Conservation (phyloP, 345 rosid species). For the Syzygium oleosum region DNA sequence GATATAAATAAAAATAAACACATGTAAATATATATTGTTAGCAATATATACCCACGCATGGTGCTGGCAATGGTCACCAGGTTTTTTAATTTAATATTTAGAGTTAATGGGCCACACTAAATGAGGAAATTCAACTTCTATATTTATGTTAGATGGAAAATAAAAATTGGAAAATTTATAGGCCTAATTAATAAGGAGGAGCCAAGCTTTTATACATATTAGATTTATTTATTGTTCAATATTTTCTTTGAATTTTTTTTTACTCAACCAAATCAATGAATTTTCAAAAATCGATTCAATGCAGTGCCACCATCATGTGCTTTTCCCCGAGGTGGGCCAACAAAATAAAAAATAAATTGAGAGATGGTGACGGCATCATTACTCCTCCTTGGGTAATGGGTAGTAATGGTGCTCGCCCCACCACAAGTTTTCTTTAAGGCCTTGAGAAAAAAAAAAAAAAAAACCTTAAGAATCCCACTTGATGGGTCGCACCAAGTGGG, state of each 20-base stretch:
- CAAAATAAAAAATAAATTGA: not conserved
- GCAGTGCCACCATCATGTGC: not conserved
- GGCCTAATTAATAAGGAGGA: not conserved
- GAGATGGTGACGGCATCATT: too few species aligned
- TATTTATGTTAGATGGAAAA: not conserved
- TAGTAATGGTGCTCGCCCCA: too few species aligned
- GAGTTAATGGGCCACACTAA: not conserved
- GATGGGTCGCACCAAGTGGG: not conserved
- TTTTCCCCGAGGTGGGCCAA: not conserved
- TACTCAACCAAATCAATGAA: too few species aligned
- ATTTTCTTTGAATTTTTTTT: not conserved
- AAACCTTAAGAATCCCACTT: too few species aligned
- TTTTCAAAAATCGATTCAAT: too few species aligned
- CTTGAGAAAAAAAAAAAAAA: not conserved
- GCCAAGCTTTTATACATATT: not conserved
- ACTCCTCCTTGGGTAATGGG: too few species aligned
- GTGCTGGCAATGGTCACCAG: not conserved
- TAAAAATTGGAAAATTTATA: not conserved
- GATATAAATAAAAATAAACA: too few species aligned
- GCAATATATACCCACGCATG: not conserved
- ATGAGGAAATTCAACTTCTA: not conserved
- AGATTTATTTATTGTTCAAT: not conserved
- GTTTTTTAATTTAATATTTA: not conserved
- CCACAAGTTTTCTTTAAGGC: too few species aligned
- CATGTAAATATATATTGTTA: not conserved